These are phyloP conservation scores for Melianthus villosus DNA, from an alignment of 441 rosid species.

Conservation along the genomic window DNA sequence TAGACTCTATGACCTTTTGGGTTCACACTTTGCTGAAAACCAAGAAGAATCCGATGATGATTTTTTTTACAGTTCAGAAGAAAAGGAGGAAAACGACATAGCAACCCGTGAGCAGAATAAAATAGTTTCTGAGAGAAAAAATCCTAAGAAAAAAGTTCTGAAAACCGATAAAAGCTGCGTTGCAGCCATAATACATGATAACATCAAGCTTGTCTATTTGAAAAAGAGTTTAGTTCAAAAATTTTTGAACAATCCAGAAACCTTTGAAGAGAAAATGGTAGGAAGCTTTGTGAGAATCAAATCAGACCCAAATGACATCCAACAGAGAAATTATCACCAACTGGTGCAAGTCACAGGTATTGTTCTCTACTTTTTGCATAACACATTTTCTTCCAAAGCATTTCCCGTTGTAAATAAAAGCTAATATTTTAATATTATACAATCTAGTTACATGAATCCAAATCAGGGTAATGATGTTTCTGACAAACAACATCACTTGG, in stretches of 20 bases:
- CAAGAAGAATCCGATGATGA: constrained; percentile 29
- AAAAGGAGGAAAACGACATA: constrained; percentile 16
- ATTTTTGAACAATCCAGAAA: constrained; percentile 23
- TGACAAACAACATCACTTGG: background rate
- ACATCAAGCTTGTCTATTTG: constrained; percentile 35
- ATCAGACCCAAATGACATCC: constrained; percentile 25
- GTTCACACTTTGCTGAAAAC: constrained; percentile 38
- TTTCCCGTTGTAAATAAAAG: no score
- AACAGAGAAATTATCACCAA: constrained; percentile 24
- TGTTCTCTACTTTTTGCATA: background rate
- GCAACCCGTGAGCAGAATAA: constrained; percentile 5
- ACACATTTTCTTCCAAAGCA: no score
- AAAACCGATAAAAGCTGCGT: constrained; percentile 24
- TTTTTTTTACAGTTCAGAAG: constrained; percentile 26
- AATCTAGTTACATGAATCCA: background rate
- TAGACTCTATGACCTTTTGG: constrained; percentile 30
- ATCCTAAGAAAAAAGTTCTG: constrained; percentile 12
- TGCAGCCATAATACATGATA: constrained; percentile 35
- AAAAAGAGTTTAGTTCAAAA: constrained; percentile 32
- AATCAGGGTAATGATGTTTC: background rate
- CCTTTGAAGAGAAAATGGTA: constrained; percentile 22
- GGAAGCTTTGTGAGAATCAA: constrained; percentile 42
- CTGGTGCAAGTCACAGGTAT: constrained; percentile 33
- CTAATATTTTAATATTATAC: background rate
- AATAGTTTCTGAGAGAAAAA: constrained; percentile 13